Evolutionary conservation across 83 land plant species (phyloP).

Genomic region (Picea abies): DNA sequence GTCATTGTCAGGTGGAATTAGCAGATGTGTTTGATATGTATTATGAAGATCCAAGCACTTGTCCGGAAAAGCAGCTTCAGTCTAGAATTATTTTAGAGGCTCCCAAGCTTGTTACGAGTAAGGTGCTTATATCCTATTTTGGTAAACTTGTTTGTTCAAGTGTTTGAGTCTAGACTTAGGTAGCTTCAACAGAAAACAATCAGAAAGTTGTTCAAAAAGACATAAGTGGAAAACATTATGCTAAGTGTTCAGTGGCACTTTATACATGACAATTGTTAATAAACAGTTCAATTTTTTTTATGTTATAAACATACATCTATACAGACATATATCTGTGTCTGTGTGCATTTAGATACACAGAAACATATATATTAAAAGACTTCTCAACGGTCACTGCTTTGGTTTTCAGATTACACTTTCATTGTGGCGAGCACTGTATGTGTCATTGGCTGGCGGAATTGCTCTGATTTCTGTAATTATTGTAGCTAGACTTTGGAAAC

Average conservation of each 20-base stretch:
- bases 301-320: not conserved
- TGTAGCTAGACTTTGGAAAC: slow-evolving; percentile 16
- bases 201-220: not conserved
- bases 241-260: slow-evolving; percentile 1
- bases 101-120: slow-evolving; percentile 32
- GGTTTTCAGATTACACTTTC: not conserved
- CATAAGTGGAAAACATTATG: not conserved
- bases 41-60: slow-evolving; percentile 58
- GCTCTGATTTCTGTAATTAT: slow-evolving; percentile 16
- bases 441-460: slow-evolving; percentile 8
- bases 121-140: slow-evolving; percentile 37
- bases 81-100: slow-evolving; percentile 20
- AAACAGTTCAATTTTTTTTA: not conserved
- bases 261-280: not conserved
- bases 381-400: not conserved
- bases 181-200: not conserved
- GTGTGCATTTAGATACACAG: not conserved
- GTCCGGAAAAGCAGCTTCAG: slow-evolving; percentile 51
- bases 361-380: not conserved
- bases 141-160: not conserved
- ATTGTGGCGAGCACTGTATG: slow-evolving; percentile 10
- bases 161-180: not conserved
- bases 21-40: slow-evolving; percentile 64
- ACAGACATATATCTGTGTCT: not conserved
- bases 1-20: slow-evolving; percentile 57